Evolutionary conservation across 495 filamentous ascomycete genomes (phyloP), one percentile per base, ranked within the genome.

Genomic region (Rostrohypoxylon terebratum): DNA sequence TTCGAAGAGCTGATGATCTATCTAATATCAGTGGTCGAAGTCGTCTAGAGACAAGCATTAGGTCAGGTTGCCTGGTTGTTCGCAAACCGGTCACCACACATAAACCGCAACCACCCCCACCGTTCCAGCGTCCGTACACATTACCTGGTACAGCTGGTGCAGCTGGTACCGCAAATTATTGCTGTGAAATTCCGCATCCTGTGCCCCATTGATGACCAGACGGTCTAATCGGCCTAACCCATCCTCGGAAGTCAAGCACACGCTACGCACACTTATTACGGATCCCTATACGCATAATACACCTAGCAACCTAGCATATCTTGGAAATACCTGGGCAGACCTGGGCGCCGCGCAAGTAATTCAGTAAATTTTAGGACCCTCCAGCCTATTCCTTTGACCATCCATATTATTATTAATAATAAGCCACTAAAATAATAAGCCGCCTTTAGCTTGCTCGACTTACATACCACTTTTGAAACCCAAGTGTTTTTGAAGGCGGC

Each of bases 171-270:
- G 31, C 59, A 44, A 11, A 45, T 61, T 53, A 51, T 33, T 45
- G 38, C 65, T 73, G 21, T 21, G 53, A 60, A 53, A 63, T 59
- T 68, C 59, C 44, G 53, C 23, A 23, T 36, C 53, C 44, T 62
- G 11, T 55, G 14, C 20, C 51, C 51, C 40, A 45, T 45, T 42
- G 38, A 58, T 48, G 14, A 38, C 50, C 38, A 42, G 59, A 72
- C 59, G 70, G 64, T 64, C 64, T 68, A 34, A 36, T 47, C 59
- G 70, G 59, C 60, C 64, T 68, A 34, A 36, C 55, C 61, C 62
- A 71, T 59, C 68, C 18, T 54, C 36, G 54, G 54, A 64, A 54
- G 20, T 48, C 16, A 18, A 20, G 47, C 47, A 13, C 18, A 20
- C 13, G 28, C 48, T 21, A 51, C 10, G 20, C 59, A 61, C 51